Evolutionary conservation across 2,329 filamentous ascomycete genomes (phyloP).

Genomic region (Penicillium frequentans): DNA sequence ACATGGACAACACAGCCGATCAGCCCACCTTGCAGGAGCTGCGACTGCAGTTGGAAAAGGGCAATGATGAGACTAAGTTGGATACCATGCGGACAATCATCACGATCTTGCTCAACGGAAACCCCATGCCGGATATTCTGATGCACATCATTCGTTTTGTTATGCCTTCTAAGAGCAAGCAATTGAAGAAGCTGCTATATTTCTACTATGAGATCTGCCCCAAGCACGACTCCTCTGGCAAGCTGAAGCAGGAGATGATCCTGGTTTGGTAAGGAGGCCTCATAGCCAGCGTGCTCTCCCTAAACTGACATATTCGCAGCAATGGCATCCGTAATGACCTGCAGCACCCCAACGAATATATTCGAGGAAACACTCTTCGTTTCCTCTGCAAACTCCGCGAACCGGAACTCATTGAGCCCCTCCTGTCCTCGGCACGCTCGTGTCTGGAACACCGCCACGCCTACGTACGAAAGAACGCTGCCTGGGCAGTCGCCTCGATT

Average conservation of each 20-base stretch:
- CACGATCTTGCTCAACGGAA: conserved; percentile 96
- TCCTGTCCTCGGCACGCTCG: conserved; percentile 85
- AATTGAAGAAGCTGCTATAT: conserved; percentile 96
- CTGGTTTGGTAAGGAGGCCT: conserved; percentile 75
- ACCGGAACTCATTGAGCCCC: conserved; percentile 90
- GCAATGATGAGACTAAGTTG: conserved; percentile 86
- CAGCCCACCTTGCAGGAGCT: conserved; percentile 87
- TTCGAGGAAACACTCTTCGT: conserved; percentile 94
- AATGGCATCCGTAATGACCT: conserved; percentile 98
- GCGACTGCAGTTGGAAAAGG: conserved; percentile 90
- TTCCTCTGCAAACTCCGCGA: conserved; percentile 97
- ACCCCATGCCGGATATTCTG: conserved; percentile 89
- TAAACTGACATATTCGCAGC: conserved; percentile 48
- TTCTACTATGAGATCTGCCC: conserved; percentile 99
- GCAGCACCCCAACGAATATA: conserved; percentile 97
- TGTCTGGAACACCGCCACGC: conserved; percentile 96
- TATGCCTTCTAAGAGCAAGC: conserved; percentile 97
- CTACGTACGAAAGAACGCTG: conserved; percentile 97
- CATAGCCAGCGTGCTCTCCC: conserved; percentile 1
- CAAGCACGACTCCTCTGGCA: conserved; percentile 86
- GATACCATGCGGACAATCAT: conserved; percentile 96
- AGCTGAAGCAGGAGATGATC: conserved; percentile 99
- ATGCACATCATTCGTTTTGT: conserved; percentile 99
- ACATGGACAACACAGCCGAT: conserved; percentile 95
- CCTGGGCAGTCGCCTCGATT: conserved; percentile 91